phyloP scores from a whole-genome alignment of 768 basidiomycete species.

The Pulveroboletus sp. region DNA sequence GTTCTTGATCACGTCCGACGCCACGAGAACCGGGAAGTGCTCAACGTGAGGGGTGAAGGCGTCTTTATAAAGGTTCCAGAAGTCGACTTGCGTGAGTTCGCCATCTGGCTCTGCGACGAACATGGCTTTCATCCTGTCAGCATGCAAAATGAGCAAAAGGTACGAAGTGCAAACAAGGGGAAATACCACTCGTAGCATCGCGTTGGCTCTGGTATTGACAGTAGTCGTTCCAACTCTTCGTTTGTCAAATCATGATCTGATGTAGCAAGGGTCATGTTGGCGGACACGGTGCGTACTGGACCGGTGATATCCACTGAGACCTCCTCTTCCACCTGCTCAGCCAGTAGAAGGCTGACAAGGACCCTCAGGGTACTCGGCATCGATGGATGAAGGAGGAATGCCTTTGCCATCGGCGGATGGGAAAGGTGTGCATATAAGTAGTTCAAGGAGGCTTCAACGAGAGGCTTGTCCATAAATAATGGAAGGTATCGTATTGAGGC shows the following conservation, averaged over 20 bases:
- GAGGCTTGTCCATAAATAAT: conserved; percentile 60
- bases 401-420: conserved; percentile 67
- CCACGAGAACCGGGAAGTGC: conserved; percentile 61
- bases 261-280: conserved; percentile 41
- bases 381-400: conserved; percentile 65
- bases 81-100: conserved; percentile 88
- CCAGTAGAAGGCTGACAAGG: conserved; percentile 60
- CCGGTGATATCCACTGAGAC: conserved; percentile 61
- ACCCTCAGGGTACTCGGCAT: conserved; percentile 69
- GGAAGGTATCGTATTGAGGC: conserved; percentile 71
- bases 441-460: conserved; percentile 69
- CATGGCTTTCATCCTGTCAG: conserved; percentile 82
- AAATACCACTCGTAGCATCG: conserved; percentile 79
- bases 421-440: conserved; percentile 75
- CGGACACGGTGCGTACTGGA: conserved; percentile 53
- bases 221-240: conserved; percentile 60
- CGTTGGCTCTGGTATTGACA: conserved; percentile 64
- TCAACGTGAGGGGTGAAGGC: conserved; percentile 62
- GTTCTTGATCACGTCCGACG: conserved; percentile 93
- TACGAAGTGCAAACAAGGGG: neutral
- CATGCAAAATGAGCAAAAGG: conserved; percentile 10
- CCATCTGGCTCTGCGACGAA: conserved; percentile 72
- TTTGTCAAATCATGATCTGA: conserved; percentile 63
- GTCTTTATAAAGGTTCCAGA: conserved; percentile 92
- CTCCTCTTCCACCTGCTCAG: conserved; percentile 68